Evolutionary conservation across 148 eudicot species (phyloP).

Genomic region (Spergularia bocconei): DNA sequence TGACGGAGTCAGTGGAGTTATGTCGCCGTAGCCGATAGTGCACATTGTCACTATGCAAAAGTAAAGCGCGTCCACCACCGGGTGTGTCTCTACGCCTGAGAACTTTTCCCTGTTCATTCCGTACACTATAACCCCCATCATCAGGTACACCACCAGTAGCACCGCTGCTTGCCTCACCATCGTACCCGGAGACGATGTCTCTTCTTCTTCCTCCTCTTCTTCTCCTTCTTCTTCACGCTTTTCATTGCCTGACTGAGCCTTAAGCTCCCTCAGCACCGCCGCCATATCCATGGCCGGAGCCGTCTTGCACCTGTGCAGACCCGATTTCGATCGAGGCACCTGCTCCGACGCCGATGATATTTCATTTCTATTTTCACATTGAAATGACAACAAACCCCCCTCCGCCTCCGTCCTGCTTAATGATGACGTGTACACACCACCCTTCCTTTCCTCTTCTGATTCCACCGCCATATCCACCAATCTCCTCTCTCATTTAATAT

Average conservation of each 20-base stretch:
- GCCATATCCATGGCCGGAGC: constrained; percentile 47
- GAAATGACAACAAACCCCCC: background rate
- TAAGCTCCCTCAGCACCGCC: constrained; percentile 28
- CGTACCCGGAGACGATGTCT: background rate
- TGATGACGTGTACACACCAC: too few species aligned
- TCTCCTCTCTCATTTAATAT: too few species aligned
- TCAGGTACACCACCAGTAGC: constrained; percentile 37
- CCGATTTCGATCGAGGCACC: constrained; percentile 15
- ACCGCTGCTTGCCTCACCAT: constrained; percentile 39
- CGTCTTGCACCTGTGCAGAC: constrained; percentile 39
- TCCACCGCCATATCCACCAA: too few species aligned
- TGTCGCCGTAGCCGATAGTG: constrained; percentile 76
- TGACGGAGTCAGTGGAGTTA: constrained; percentile 42
- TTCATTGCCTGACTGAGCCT: background rate
- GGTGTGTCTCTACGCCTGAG: constrained; percentile 47
- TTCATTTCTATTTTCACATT: background rate
- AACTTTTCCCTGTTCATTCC: constrained; percentile 42
- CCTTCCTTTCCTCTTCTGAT: too few species aligned
- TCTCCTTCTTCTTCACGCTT: background rate
- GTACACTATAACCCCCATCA: constrained; percentile 44
- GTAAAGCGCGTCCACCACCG: constrained; percentile 55
- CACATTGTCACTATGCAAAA: constrained; percentile 71
- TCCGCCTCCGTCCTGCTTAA: too few species aligned
- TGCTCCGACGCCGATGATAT: constrained; percentile 3
- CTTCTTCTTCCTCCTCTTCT: background rate